phyloP scores from a whole-genome alignment of 2,329 filamentous ascomycete genomes.

The Penicillium expansum region DNA sequence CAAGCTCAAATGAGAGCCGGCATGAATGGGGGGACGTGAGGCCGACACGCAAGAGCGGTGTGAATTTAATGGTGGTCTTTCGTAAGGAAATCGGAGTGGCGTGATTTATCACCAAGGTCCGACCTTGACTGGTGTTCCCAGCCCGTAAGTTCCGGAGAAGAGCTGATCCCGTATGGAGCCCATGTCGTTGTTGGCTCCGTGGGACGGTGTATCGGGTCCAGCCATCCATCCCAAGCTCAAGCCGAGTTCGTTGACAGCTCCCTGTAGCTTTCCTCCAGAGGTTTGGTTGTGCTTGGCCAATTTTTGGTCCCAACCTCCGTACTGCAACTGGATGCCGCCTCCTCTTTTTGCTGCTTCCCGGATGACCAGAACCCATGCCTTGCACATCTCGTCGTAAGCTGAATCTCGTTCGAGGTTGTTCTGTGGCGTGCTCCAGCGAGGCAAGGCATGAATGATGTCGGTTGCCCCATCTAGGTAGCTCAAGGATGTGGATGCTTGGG shows the following conservation, averaged over 20 bases:
- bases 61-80: slow-evolving; percentile 6
- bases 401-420: slow-evolving; percentile 92
- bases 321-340: slow-evolving; percentile 83
- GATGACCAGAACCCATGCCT: slow-evolving; percentile 88
- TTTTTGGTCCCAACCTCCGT: slow-evolving; percentile 88
- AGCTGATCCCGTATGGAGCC: slow-evolving; percentile 56
- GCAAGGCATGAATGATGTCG: slow-evolving; percentile 81
- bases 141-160: slow-evolving; percentile 56
- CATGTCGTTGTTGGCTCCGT: slow-evolving; percentile 37
- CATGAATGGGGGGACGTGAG: slow-evolving; percentile 14
- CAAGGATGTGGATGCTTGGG: slow-evolving; percentile 76
- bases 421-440: slow-evolving; percentile 83
- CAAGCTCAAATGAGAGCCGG: slow-evolving; percentile 12
- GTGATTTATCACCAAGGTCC: slow-evolving; percentile 51
- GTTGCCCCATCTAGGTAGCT: slow-evolving; percentile 88
- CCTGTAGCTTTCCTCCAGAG: slow-evolving; percentile 75
- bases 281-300: slow-evolving; percentile 83
- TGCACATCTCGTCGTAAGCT: slow-evolving; percentile 92
- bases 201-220: slow-evolving; percentile 34
- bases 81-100: slow-evolving; percentile 6
- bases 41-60: slow-evolving; percentile 13
- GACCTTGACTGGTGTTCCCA: slow-evolving; percentile 54
- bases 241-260: slow-evolving; percentile 74
- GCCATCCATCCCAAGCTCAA: slow-evolving; percentile 77
- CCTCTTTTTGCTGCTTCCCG: slow-evolving; percentile 87